These are phyloP conservation scores for Yarrowia sp. DNA, from an alignment of 805 yeast species.

Conservation along the genomic window DNA sequence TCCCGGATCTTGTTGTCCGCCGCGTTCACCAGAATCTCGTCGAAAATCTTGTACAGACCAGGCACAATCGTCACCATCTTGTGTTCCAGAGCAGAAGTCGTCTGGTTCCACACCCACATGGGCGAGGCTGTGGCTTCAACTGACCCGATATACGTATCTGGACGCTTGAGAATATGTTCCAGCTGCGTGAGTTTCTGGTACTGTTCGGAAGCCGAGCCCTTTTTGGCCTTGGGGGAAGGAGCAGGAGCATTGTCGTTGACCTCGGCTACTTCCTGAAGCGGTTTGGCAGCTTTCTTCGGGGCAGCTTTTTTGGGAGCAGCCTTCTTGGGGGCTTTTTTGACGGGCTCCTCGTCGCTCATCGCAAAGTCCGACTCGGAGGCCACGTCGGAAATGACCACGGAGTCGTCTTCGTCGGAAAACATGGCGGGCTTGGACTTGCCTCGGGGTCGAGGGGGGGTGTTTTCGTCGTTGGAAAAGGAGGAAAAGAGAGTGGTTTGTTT, in stretches of 20 bases:
- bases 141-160: slow-evolving; percentile 97
- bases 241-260: neutral
- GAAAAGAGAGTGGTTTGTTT: slow-evolving; percentile 14
- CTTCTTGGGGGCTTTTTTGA: neutral
- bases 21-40: slow-evolving; percentile 95
- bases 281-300: neutral
- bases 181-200: slow-evolving; percentile 94
- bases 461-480: slow-evolving; percentile 28
- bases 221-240: slow-evolving; percentile 6
- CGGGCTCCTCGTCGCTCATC: neutral
- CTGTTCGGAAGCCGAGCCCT: slow-evolving; percentile 64
- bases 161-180: slow-evolving; percentile 95
- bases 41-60: slow-evolving; percentile 94
- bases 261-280: slow-evolving; percentile 22
- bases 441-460: slow-evolving; percentile 15
- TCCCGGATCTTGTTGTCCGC: slow-evolving; percentile 98
- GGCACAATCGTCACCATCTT: slow-evolving; percentile 82
- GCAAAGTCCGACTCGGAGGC: slow-evolving; percentile 3
- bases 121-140: slow-evolving; percentile 79
- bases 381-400: slow-evolving; percentile 20
- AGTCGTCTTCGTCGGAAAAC: slow-evolving; percentile 29
- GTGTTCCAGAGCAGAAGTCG: slow-evolving; percentile 61
- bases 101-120: slow-evolving; percentile 86
- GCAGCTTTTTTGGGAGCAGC: slow-evolving; percentile 15
- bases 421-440: slow-evolving; percentile 18